phyloP scores from a whole-genome alignment of 257 asterid species.

The Nicotiana knightiana region DNA sequence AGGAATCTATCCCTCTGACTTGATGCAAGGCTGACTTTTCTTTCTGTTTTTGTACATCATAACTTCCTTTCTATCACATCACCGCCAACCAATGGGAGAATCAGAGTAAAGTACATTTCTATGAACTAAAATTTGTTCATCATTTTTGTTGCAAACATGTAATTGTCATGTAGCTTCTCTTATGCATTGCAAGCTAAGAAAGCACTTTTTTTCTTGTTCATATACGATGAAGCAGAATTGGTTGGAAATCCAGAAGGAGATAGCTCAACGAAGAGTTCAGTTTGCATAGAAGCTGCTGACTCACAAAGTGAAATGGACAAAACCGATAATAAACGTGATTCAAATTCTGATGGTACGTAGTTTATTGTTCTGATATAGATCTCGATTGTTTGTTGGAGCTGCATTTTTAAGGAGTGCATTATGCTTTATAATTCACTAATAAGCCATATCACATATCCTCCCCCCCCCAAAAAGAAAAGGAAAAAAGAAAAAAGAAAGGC shows the following conservation, averaged over 20 bases:
- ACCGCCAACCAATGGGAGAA: not conserved
- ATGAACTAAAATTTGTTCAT: not conserved
- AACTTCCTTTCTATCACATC: not conserved
- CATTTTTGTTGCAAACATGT: not conserved
- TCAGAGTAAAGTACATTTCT: not conserved
- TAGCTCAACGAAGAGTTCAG: conserved; percentile 28
- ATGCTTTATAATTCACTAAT: not conserved
- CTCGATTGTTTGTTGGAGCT: not conserved
- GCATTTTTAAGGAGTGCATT: conserved; percentile 6
- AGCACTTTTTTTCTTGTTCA: conserved; percentile 10
- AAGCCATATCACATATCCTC: not conserved
- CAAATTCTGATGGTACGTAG: conserved; percentile 20
- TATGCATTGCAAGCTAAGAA: not conserved
- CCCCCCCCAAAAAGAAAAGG: not conserved
- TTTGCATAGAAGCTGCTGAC: conserved; percentile 27
- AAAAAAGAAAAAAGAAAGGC: not conserved
- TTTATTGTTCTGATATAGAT: conserved; percentile 13
- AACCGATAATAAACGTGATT: conserved; percentile 24
- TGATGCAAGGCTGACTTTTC: not conserved
- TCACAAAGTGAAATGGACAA: conserved; percentile 30
- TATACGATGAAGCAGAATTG: conserved; percentile 26
- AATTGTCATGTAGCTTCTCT: not conserved
- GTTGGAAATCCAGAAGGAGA: conserved; percentile 38
- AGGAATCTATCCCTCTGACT: not conserved
- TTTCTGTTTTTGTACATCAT: not conserved